Evolutionary conservation across 179 eudicot species (phyloP), one percentile per base, ranked within the genome.

Genomic region (Gypsophila paniculata): DNA sequence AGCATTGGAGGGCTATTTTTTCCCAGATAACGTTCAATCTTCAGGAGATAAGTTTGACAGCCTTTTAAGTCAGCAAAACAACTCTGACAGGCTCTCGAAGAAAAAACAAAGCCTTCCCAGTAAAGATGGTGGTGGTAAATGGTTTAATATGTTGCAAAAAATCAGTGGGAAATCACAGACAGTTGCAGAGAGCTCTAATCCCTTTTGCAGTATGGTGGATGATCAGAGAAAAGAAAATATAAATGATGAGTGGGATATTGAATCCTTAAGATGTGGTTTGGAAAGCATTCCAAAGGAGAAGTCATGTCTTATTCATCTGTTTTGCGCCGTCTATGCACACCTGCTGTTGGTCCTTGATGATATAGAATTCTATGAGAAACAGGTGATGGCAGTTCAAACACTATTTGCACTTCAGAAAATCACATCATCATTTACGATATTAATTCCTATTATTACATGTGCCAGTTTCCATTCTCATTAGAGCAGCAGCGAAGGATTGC

Each of bases 341-440:
- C 83, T 93, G 70, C 71, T 93, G 71, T 76, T 93, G 78, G 88
- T 93, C 76, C 93, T 91, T 69, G 98, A 93, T 73, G 98, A 93
- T 81, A 84, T 89, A 64, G 98, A 93, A 85, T 93, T 93, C 70
- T 93, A 91, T 75, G 97, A 93, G 72, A 93, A 89, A 74, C 98
- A 93, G 98, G 98, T 91, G 73, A 60, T 32, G 52, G 18, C 52
- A 60, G 42, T 71, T 75, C n/a, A 53, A 23, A 48, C 39, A 61
- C 53, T 65, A 49, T 48, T 67, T 67, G 54, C 58, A 51, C 23
- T 49, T 48, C 53, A 58, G 17, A 32, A 49, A 11, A 72, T 73
- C 49, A 68, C 70, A 36, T 46, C 29, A 48, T 72, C 23, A 63
- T 51, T 69, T 42, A 39, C 34, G 22, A 23, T 79, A 39, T 18